Evolutionary conservation across 1,284 basidiomycete species (phyloP), one percentile per base, ranked within the genome.

Genomic region (Veloboletus limbatus): DNA sequence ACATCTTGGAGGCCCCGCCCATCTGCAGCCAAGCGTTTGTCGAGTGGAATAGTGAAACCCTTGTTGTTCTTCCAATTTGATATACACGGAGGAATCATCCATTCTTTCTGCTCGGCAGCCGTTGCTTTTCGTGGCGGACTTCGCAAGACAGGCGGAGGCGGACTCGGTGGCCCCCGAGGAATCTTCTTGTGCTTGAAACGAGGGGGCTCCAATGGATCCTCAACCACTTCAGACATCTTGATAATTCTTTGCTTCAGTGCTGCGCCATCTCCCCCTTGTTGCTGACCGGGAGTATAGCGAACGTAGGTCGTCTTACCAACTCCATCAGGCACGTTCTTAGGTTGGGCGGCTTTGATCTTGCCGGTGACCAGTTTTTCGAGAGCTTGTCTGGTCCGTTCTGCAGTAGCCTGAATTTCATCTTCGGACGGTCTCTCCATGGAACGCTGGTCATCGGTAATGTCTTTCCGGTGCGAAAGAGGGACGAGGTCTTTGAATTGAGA

Each of bases 1-100:
- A 98, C 94, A 67, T 99, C 97, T 69, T 99, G 96, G 34, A 99
- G 75, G 44, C 96, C 95, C 57, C 96, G 83, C 13, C 96, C 97
- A 68, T 99, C 96, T 10, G 97, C 96, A 17, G 97, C 97, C 39
- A 99, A 76, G 58, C 97, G 92, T 73, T 99, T 99, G 69, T 99
- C 97, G 20, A 99, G 78, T 22, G 97, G 95, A 58, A 99, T 98
- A 6, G 96, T 99, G 71, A 96, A 99, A 78, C 97, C 97, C 71
- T 98, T 98, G 83, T 99, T 98, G 76, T 99, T 99, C 77, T 99
- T 99, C 97, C 97, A 99, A 72, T 99, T 99, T 26, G 94, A 97
- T 54, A 99, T 97, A 69, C 94, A 98, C 14, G 97, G 97, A 4
- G 97, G 97, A 45, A 99, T 98, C 94, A 97, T 97, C 97, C 97